Conservation (phyloP, 805 yeast species). For the Candida palmyrensis region DNA sequence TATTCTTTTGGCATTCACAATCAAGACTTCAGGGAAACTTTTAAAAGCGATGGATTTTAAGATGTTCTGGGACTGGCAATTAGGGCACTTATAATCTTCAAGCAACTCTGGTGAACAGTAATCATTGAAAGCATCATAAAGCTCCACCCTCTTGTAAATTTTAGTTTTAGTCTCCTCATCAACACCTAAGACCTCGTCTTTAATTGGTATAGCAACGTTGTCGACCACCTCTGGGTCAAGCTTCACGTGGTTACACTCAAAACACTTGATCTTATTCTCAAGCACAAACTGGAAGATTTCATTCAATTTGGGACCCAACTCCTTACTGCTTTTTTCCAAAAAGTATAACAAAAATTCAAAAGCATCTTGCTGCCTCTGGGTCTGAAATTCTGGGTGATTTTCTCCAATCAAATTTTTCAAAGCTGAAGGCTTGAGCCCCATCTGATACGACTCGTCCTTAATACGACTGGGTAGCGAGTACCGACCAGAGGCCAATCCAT, state of each 20-base stretch:
- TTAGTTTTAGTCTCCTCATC: conserved; percentile 43
- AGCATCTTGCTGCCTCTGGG: conserved; percentile 93
- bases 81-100: conserved; percentile 57
- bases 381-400: conserved; percentile 74
- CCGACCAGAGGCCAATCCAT: conserved; percentile 72
- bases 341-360: conserved; percentile 78
- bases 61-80: conserved; percentile 35
- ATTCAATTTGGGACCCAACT: conserved; percentile 42
- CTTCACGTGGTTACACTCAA: conserved; percentile 56
- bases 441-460: conserved; percentile 53
- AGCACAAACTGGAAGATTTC: conserved; percentile 58
- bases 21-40: conserved; percentile 65
- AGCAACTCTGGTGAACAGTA: conserved; percentile 48
- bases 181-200: conserved; percentile 30
- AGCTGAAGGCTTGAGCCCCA: conserved; percentile 71
- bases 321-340: conserved; percentile 53
- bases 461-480: conserved; percentile 54
- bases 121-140: conserved; percentile 44
- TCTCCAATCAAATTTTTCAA: conserved; percentile 76
- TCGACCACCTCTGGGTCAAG: conserved; percentile 54
- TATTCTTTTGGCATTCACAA: conserved; percentile 74
- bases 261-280: conserved; percentile 58
- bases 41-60: conserved; percentile 47
- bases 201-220: conserved; percentile 56
- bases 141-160: conserved; percentile 42